Base-by-base conservation (phyloP, 306 rosid genomes). In the Quercus dentata region DNA sequence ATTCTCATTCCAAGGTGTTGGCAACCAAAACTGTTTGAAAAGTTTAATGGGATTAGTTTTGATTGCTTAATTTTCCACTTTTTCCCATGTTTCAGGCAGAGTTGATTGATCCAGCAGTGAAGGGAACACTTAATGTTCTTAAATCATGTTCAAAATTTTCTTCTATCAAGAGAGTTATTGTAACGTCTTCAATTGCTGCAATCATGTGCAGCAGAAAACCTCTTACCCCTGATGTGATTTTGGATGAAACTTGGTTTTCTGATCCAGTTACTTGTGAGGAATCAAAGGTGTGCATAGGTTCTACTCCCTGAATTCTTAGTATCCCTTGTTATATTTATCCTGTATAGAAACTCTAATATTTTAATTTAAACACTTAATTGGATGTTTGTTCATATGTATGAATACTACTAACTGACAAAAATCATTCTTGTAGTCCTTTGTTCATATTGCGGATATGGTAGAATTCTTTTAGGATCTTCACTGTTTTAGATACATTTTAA, bases 61-160 rank as follows among this genome's bases (percentile, higher is more conserved):
- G 13, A 49, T 12, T 49, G 54, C 54, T 49, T 49, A 49, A 49
- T 49, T 49, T 49, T 49, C 54, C 54, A 12, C 54, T 49, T 54
- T 30, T 9, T 15, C 57, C 0, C 15, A 52, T 73, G 18, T 9
- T 23, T 35, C 58, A 75, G 78, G 4, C 71, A 23, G 59, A 75
- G 12, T 6, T 75, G 27, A 14, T 58, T n/a, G 78, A 75, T 19
- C 78, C 78, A 31, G 78, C 28, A 33, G 57, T 81, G 71, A 81
- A 69, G 25, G 85, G 85, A 81, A 76, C 81, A 15, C 58, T 81
- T 8, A 81, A 71, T 25, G 69, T 81, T 19, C 85, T 81, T 3
- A 71, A 14, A 58, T 81, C 80, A 3, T 81, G 81, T 12, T 49
- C 17, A 7, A 81, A 76, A 20, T 56, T 61, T 58, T n/a, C 35